Evolutionary conservation across 2,329 filamentous ascomycete genomes (phyloP), one percentile per base, ranked within the genome.

Genomic region (Aphanoascus verrucosus): DNA sequence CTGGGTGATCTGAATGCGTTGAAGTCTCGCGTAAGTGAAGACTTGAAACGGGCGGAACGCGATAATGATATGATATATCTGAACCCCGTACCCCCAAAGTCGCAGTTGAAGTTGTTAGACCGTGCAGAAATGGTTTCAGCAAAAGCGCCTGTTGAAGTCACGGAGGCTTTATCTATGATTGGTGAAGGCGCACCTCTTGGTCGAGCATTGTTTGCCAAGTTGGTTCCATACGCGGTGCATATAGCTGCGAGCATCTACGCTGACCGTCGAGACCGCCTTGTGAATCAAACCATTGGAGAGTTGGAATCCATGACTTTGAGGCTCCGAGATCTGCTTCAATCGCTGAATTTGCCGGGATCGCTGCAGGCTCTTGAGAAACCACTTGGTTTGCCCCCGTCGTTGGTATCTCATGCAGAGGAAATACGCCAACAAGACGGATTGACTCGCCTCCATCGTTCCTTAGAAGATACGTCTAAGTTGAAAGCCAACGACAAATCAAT

Each of bases 1-100:
- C 73, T 87, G 2, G 84, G 84, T 1, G 93, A 97, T 66, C 72
- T 98, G 28, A 85, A 88, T 53, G 85, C 83, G 0, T 70, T 98
- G 55, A 95, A 94, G 72, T 84, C 77, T 56, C 83, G 85, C 56
- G 85, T 95, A 0, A 79, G 85, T 34, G 90, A 95, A 61, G 89
- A 96, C 60, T 64, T 98, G 59, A 95, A 94, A 70, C 78, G 91
- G 45, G 90, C 91, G 0, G 91, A 97, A 67, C 94, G 88, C 67
- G 93, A 98, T 65, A 98, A 98, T 60, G 91, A 98, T 66, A 77
- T 94, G 61, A 96, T 98, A 14, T 98, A 96, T 66, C 74, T 97
- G 2, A 80, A 84, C 49, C 78, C 85, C 0, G 88, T 97, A 1
- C 88, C 91, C 2, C 82, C 88, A 9, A 96, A 96, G 63, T 82